Conservation (phyloP, 257 asterid genomes). For the Ehretia macrophylla region DNA sequence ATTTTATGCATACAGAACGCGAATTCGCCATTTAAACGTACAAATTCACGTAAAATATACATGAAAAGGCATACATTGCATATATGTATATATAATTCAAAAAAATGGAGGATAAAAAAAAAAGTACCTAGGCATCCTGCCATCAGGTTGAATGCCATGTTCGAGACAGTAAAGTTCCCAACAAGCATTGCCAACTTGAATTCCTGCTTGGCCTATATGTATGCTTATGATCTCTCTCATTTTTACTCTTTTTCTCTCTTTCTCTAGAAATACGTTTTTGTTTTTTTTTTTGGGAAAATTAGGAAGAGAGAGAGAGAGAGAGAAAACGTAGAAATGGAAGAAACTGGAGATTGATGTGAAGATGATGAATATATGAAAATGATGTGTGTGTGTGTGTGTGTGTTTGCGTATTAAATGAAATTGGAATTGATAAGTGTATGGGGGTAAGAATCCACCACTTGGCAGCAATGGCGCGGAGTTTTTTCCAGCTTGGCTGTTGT, state of each 20-base stretch:
- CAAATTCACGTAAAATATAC: too few relatives aligned
- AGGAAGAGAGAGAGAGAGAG: neutral
- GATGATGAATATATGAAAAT: too few relatives aligned
- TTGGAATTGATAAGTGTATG: neutral
- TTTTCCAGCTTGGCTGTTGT: conserved; percentile 10
- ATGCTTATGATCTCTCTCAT: conserved; percentile 41
- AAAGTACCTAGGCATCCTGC: conserved; percentile 35
- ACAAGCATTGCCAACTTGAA: conserved; percentile 45
- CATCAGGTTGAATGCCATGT: conserved; percentile 40
- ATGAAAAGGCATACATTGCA: neutral
- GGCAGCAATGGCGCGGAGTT: neutral
- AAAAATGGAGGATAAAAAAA: too few relatives aligned
- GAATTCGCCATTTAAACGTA: neutral
- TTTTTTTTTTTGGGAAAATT: neutral
- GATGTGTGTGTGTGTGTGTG: neutral
- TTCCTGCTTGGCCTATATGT: conserved; percentile 42
- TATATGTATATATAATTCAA: neutral
- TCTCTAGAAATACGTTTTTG: neutral
- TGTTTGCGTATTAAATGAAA: neutral
- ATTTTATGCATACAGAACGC: too few relatives aligned
- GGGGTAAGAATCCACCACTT: neutral
- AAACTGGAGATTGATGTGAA: too few relatives aligned
- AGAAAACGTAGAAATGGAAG: too few relatives aligned
- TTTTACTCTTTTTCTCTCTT: neutral
- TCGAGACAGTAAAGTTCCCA: conserved; percentile 40